A percentile compares a stretch with the other conserved stretches of the same genome.
Evolutionary conservation across 192 early-diverging fungal species (phyloP).

Genomic region (Coemansia sp.): DNA sequence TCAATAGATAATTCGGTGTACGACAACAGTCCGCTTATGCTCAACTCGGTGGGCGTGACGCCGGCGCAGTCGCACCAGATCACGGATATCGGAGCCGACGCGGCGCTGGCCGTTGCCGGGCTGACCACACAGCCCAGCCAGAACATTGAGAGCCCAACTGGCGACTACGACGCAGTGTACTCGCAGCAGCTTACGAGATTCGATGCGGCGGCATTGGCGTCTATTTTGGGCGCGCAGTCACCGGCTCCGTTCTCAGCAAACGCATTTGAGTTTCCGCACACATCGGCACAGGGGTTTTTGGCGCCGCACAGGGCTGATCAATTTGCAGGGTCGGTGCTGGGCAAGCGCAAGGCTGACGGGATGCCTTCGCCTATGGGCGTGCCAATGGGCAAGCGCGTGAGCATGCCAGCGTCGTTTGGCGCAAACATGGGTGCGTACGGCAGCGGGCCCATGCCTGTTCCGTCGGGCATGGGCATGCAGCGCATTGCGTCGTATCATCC

Average conservation of each 20-base stretch:
- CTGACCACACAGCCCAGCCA: slow-evolving; percentile 6
- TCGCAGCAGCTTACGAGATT: slow-evolving; percentile 2
- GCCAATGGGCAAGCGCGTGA: slow-evolving; percentile 46
- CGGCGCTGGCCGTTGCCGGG: slow-evolving; percentile 11
- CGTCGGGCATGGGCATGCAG: slow-evolving; percentile 27
- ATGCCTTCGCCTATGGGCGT: slow-evolving; percentile 27
- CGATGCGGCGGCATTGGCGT: background rate
- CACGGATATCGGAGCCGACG: slow-evolving; percentile 22
- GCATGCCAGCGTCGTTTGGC: slow-evolving; percentile 38
- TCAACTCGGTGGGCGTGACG: slow-evolving; percentile 35
- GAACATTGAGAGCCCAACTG: background rate
- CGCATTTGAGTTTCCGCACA: background rate
- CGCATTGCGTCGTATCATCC: slow-evolving; percentile 47
- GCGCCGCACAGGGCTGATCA: background rate
- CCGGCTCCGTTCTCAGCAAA: slow-evolving; percentile 2
- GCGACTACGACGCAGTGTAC: background rate
- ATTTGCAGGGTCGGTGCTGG: slow-evolving; percentile 4
- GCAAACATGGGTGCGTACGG: background rate
- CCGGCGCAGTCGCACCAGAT: slow-evolving; percentile 40
- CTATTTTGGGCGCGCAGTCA: background rate
- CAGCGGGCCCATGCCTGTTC: slow-evolving; percentile 15
- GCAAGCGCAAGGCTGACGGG: slow-evolving; percentile 34
- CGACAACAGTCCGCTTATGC: slow-evolving; percentile 26
- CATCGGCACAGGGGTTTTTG: background rate
- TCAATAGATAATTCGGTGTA: background rate